A percentile compares a stretch with the other conserved stretches of the same genome.
Conservation (phyloP, 306 rosid species). For the Hippophae rhamnoides region DNA sequence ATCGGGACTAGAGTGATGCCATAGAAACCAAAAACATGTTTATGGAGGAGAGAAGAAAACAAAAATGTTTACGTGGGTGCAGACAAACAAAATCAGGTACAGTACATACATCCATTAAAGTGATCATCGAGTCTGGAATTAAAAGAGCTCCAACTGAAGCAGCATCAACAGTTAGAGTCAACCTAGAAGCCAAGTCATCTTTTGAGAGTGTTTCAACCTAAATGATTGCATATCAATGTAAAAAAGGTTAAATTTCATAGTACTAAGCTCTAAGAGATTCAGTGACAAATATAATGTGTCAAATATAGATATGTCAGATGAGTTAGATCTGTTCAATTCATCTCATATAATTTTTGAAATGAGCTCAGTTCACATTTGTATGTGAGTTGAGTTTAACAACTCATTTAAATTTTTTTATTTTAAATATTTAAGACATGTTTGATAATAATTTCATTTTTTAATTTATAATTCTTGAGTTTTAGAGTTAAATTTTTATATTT, state of each 20-base stretch:
- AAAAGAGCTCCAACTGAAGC: slow-evolving; percentile 80
- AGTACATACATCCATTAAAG: slow-evolving; percentile 91
- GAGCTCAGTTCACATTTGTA: too few relatives aligned
- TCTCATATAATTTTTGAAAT: too few relatives aligned
- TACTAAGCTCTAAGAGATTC: too few relatives aligned
- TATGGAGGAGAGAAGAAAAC: background rate
- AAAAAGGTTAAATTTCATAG: background rate
- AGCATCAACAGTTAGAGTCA: slow-evolving; percentile 80
- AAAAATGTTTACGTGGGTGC: slow-evolving; percentile 5
- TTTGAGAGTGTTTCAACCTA: slow-evolving; percentile 91
- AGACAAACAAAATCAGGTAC: slow-evolving; percentile 14
- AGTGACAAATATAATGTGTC: too few relatives aligned
- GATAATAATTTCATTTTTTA: too few relatives aligned
- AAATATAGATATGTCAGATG: too few relatives aligned
- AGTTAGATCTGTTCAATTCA: too few relatives aligned
- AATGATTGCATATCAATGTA: slow-evolving; percentile 6
- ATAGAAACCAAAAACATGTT: background rate
- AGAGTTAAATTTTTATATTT: too few relatives aligned
- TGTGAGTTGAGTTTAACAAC: too few relatives aligned
- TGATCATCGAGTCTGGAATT: slow-evolving; percentile 75
- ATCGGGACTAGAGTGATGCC: slow-evolving; percentile 3
- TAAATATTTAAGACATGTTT: too few relatives aligned
- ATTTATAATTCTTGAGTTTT: too few relatives aligned
- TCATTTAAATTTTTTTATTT: too few relatives aligned
- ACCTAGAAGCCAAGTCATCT: slow-evolving; percentile 92